phyloP scores from a whole-genome alignment of 805 yeast genomes.

The Zygoascus biomembranicola region DNA sequence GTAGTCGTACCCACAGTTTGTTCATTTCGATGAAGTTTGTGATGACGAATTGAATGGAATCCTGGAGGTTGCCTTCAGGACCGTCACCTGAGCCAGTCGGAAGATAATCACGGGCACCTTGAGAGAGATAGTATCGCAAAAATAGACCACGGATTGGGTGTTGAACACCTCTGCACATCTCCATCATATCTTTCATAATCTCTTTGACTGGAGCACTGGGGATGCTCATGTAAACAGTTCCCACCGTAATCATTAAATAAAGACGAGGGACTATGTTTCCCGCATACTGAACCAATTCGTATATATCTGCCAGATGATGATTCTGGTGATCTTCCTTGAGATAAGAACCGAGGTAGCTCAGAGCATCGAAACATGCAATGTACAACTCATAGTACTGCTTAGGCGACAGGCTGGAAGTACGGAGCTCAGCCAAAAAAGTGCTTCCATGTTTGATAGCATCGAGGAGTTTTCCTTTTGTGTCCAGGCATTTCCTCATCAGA shows the following conservation, averaged over 20 bases:
- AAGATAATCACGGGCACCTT: slow-evolving; percentile 62
- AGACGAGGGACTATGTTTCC: slow-evolving; percentile 85
- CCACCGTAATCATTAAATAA: slow-evolving; percentile 92
- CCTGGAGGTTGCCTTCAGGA: slow-evolving; percentile 39
- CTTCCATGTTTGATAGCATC: slow-evolving; percentile 86
- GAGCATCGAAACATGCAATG: slow-evolving; percentile 72
- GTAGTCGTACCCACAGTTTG: slow-evolving; percentile 93
- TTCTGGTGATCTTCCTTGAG: slow-evolving; percentile 59
- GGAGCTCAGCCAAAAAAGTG: slow-evolving; percentile 67
- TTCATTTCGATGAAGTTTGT: slow-evolving; percentile 95
- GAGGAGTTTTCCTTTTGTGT: slow-evolving; percentile 60
- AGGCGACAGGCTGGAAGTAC: slow-evolving; percentile 70
- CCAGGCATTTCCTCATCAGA: slow-evolving; percentile 70
- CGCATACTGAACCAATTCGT: slow-evolving; percentile 91
- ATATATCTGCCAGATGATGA: slow-evolving; percentile 76
- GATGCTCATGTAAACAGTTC: slow-evolving; percentile 75
- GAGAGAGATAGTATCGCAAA: slow-evolving; percentile 79
- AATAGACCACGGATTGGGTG: slow-evolving; percentile 91
- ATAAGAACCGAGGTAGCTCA: slow-evolving; percentile 57
- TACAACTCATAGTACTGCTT: slow-evolving; percentile 91
- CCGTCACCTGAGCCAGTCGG: slow-evolving; percentile 31
- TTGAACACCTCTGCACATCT: slow-evolving; percentile 96
- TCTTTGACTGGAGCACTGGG: slow-evolving; percentile 76
- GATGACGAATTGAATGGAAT: slow-evolving; percentile 69
- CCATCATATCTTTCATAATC: slow-evolving; percentile 91